Evolutionary conservation across 1,284 basidiomycete species (phyloP).

Genomic region (Ustilago cynodontis): DNA sequence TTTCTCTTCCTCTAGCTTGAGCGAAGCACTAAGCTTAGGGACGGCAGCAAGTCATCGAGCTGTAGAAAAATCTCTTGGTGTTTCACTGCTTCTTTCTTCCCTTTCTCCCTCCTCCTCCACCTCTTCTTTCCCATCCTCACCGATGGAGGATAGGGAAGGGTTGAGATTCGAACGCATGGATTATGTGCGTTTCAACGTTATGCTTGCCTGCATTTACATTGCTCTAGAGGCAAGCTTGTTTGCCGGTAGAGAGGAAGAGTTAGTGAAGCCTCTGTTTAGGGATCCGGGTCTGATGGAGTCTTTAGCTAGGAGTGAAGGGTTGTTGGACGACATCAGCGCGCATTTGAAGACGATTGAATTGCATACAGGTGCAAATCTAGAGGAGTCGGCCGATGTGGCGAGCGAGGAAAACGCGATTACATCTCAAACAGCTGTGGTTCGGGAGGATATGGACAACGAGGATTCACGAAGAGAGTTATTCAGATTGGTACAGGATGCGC

Average conservation of each 20-base stretch:
- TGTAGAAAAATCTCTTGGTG: conserved; percentile 48
- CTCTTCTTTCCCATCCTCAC: neutral
- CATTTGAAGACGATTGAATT: conserved; percentile 24
- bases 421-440: neutral
- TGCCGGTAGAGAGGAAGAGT: neutral
- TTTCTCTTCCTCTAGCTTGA: conserved; percentile 12
- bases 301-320: conserved; percentile 19
- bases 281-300: conserved; percentile 14
- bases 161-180: conserved; percentile 44
- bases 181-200: conserved; percentile 55
- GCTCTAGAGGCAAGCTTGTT: conserved; percentile 22
- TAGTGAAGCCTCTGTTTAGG: conserved; percentile 13
- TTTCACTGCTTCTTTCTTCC: conserved; percentile 39
- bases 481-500: neutral
- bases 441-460: conserved; percentile 12
- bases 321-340: conserved; percentile 30
- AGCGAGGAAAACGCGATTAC: conserved; percentile 6
- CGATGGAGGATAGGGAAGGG: neutral
- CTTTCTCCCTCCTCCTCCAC: conserved; percentile 10
- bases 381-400: conserved; percentile 22
- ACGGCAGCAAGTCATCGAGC: conserved; percentile 40
- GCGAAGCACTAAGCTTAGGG: conserved; percentile 34
- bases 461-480: neutral
- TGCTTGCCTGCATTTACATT: conserved; percentile 53
- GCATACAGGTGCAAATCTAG: conserved; percentile 27